These are phyloP conservation scores for Fomitopsis serialis DNA, from an alignment of 768 basidiomycete species.

Conservation along the genomic window DNA sequence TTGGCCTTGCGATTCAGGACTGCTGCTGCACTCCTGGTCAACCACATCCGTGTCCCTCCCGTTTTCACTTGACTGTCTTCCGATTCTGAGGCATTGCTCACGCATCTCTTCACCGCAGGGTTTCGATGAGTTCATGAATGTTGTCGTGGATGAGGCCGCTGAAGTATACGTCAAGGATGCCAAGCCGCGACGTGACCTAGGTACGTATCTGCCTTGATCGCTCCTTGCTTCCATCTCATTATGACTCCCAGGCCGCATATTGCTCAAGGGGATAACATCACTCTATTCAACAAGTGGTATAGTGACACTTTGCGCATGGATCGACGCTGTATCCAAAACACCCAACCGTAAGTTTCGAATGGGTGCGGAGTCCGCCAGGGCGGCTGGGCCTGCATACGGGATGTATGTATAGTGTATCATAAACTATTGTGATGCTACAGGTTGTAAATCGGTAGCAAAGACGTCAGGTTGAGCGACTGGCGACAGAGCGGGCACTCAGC, in stretches of 20 bases:
- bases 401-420: not conserved
- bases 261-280: slow-evolving; percentile 99
- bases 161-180: slow-evolving; percentile 90
- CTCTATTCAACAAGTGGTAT: slow-evolving; percentile 80
- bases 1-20: not conserved
- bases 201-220: slow-evolving; percentile 33
- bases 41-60: not conserved
- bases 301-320: not conserved
- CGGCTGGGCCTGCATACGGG: not conserved
- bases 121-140: slow-evolving; percentile 99
- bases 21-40: slow-evolving; percentile 1
- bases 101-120: slow-evolving; percentile 49
- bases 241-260: slow-evolving; percentile 68
- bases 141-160: slow-evolving; percentile 89
- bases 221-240: not conserved
- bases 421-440: slow-evolving; percentile 37
- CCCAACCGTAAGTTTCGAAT: not conserved
- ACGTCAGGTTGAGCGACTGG: slow-evolving; percentile 63
- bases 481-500: slow-evolving; percentile 86
- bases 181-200: slow-evolving; percentile 79
- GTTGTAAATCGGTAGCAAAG: slow-evolving; percentile 80
- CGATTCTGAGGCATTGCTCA: slow-evolving; percentile 19
- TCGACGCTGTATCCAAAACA: not conserved
- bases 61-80: not conserved
- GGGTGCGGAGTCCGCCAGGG: not conserved